Evolutionary conservation across 805 yeast genomes (phyloP).

Genomic region (Pichia rugopelliculosa): DNA sequence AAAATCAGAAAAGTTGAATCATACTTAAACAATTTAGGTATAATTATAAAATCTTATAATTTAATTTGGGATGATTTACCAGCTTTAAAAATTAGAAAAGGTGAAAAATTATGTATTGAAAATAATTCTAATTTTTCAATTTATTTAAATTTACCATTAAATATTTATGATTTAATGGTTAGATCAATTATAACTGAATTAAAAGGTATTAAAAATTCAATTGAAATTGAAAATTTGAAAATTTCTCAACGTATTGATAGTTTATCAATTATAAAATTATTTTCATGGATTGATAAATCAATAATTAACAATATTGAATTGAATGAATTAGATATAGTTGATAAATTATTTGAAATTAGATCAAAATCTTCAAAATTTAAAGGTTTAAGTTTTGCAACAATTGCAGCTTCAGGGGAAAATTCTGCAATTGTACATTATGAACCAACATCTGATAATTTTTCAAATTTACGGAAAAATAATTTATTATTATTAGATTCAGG

Average conservation of each 20-base stretch:
- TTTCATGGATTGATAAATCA: constrained; percentile 71
- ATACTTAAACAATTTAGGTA: constrained; percentile 16
- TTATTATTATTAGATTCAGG: constrained; percentile 85
- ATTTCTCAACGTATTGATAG: constrained; percentile 82
- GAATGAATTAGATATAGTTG: constrained; percentile 48
- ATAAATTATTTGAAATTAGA: constrained; percentile 42
- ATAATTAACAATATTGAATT: constrained; percentile 37
- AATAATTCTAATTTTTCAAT: constrained; percentile 25
- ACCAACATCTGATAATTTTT: constrained; percentile 51
- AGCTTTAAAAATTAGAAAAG: constrained; percentile 10
- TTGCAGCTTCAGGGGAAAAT: constrained; percentile 69
- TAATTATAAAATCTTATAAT: constrained; percentile 43
- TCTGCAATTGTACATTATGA: constrained; percentile 72
- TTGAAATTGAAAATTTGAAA: constrained; percentile 65
- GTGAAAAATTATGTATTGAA: constrained; percentile 16
- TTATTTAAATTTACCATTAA: constrained; percentile 20
- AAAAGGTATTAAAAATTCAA: constrained; percentile 68
- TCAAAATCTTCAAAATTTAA: constrained; percentile 40
- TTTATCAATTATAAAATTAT: constrained; percentile 60
- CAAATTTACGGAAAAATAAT: constrained; percentile 56
- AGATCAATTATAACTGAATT: constrained; percentile 41
- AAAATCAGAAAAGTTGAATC: constrained; percentile 26
- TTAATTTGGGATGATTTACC: constrained; percentile 52
- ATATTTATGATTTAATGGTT: constrained; percentile 13
- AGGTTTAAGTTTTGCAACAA: constrained; percentile 70